Conservation (phyloP, 805 yeast species). For the Candida anglica region DNA sequence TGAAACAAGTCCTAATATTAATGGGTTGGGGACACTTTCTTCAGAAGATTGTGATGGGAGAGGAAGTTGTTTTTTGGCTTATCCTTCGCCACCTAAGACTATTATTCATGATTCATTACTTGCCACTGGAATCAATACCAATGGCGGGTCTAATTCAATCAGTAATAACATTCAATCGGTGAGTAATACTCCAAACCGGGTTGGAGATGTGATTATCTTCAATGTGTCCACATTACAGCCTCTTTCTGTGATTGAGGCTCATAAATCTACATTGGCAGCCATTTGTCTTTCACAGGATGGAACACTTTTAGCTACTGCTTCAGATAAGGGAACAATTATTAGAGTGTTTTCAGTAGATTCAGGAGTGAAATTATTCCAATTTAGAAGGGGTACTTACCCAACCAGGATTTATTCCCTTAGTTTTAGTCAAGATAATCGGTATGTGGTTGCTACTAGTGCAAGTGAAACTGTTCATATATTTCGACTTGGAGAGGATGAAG, state of each 20-base stretch:
- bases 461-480: constrained; percentile 93
- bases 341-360: constrained; percentile 71
- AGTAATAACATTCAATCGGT: constrained; percentile 38
- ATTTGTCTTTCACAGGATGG: constrained; percentile 74
- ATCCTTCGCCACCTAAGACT: constrained; percentile 72
- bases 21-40: constrained; percentile 62
- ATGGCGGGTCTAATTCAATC: constrained; percentile 36
- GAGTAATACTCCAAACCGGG: constrained; percentile 39
- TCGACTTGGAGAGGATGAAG: constrained; percentile 56
- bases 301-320: constrained; percentile 78
- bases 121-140: constrained; percentile 37
- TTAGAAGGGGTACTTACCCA: constrained; percentile 82
- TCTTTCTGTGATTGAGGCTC: constrained; percentile 79
- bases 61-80: constrained; percentile 57
- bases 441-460: constrained; percentile 79
- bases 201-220: constrained; percentile 75
- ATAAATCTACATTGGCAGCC: constrained; percentile 69
- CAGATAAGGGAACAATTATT: constrained; percentile 85
- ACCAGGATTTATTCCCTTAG: constrained; percentile 73
- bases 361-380: constrained; percentile 64
- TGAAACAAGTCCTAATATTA: constrained; percentile 39
- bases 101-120: constrained; percentile 39
- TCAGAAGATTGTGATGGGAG: constrained; percentile 20
- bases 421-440: constrained; percentile 66
- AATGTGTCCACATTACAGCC: constrained; percentile 75